Percentiles rank a stretch among this genome's conserved stretches.
phyloP scores from a whole-genome alignment of 1,139 yeast species.

The Debaryomyces singareniensis region DNA sequence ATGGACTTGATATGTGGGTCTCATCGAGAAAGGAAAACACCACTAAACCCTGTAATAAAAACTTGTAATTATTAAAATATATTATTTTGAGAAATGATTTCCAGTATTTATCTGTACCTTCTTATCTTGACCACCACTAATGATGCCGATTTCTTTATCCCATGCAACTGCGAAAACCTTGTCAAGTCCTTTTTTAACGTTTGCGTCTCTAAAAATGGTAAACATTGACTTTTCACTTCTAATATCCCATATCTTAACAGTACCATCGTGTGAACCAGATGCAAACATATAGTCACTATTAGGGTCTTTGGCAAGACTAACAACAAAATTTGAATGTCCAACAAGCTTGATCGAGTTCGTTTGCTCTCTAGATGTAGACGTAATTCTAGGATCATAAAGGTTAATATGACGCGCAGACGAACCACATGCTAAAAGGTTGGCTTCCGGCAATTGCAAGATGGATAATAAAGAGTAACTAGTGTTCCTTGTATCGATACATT shows the following conservation, averaged over 20 bases:
- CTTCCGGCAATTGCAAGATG: conserved; percentile 56
- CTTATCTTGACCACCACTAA: conserved; percentile 93
- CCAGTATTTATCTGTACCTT: conserved; percentile 80
- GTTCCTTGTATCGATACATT: conserved; percentile 79
- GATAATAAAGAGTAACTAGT: conserved; percentile 86
- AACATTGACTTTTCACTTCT: conserved; percentile 82
- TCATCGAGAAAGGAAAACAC: conserved; percentile 19
- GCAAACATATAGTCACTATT: conserved; percentile 74
- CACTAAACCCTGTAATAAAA: conserved; percentile 3
- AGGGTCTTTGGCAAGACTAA: conserved; percentile 67
- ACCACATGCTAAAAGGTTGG: conserved; percentile 78
- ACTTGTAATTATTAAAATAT: conserved; percentile 5
- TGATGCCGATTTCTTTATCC: conserved; percentile 73
- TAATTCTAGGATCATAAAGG: conserved; percentile 79
- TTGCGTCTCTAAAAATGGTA: conserved; percentile 67
- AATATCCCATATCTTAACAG: conserved; percentile 92
- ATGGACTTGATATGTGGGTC: conserved; percentile 55
- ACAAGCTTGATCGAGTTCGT: conserved; percentile 55
- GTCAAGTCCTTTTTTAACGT: conserved; percentile 26
- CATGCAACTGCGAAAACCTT: conserved; percentile 87
- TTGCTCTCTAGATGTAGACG: conserved; percentile 29
- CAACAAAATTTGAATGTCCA: conserved; percentile 93
- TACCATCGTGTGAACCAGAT: conserved; percentile 92
- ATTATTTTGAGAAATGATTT: conserved; percentile 27
- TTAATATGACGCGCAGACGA: conserved; percentile 95